Evolutionary conservation across 2,329 filamentous ascomycete genomes (phyloP), one percentile per base, ranked within the genome.

Genomic region (Fusarium fracticaudum): DNA sequence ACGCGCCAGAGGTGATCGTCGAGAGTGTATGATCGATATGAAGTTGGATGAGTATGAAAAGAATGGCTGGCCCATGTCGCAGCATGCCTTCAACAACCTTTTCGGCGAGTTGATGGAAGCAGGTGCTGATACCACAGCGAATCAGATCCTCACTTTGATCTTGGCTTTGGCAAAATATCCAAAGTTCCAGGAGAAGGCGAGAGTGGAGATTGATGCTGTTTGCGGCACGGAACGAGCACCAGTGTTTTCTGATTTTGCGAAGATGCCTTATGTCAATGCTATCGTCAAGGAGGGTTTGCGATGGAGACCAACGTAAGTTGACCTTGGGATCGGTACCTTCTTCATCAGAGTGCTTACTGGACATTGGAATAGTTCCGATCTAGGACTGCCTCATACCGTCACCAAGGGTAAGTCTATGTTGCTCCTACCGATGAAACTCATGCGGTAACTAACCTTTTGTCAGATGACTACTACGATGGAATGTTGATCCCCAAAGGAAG

Each of bases 241-340:
- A 18, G 24, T 40, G 1, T 41, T 55, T 29, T 41, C 53, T 6
- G 37, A 41, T 9, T 55, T 55, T 31, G 2, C 5, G 6, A 29
- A 31, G 26, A 41, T 55, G 24, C 53, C 53, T 18, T 55, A 55
- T 31, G 26, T 55, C 11, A 55, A 55, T 41, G 35, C 35, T 20
- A 40, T 55, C 4, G 26, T 41, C 0, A 41, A 55, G 15, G 26
- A 55, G 3, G 37, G 35, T 18, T 4, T 41, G 4, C 14, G 53
- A 11, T 55, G 37, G 37, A 26, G 33, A 8, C 50, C 53, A 18
- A 55, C 53, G 24, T 41, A 2, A 18, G 53, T 41, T n/a, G 12
- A 7, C 24, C 14, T 18, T 13, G 9, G 3, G 13, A 1, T 20
- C 6, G 6, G 1, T 0, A 20, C 5, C 3, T 12, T 6, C 4